These are phyloP conservation scores for Saccharata proteae DNA, from an alignment of 2,329 filamentous ascomycete genomes.

Conservation along the genomic window DNA sequence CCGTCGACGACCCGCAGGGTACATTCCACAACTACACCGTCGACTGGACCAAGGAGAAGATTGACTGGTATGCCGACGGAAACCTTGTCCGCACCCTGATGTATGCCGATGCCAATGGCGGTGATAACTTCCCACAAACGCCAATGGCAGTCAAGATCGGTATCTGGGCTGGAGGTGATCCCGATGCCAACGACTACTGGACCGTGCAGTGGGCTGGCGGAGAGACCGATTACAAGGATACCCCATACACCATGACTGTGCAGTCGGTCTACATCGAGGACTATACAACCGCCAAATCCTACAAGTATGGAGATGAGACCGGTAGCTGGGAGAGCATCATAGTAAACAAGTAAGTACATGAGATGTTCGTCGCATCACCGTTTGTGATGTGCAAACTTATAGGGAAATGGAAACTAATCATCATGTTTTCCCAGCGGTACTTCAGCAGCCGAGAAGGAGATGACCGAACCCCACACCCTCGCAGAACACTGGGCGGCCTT, in stretches of 20 bases:
- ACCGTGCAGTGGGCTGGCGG: constrained; percentile 50
- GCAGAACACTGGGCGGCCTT: constrained; percentile 23
- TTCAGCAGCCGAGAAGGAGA: constrained; percentile 23
- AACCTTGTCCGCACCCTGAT: constrained; percentile 48
- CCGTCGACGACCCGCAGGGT: constrained; percentile 20
- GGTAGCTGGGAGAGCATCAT: constrained; percentile 49
- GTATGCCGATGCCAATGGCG: constrained; percentile 45
- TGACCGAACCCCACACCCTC: constrained; percentile 23
- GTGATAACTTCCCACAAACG: constrained; percentile 56
- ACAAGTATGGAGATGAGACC: constrained; percentile 49
- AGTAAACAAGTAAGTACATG: constrained; percentile 26
- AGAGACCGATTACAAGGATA: constrained; percentile 51
- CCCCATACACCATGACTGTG: constrained; percentile 64
- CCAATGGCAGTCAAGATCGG: constrained; percentile 57
- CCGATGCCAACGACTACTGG: constrained; percentile 25
- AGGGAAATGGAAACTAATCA: constrained; percentile 3
- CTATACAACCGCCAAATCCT: constrained; percentile 46
- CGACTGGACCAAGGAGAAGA: constrained; percentile 53
- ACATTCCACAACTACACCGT: constrained; percentile 35
- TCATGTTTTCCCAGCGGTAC: constrained; percentile 16
- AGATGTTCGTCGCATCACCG: no score
- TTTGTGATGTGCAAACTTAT: no score
- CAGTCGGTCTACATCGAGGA: constrained; percentile 46
- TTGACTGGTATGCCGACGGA: constrained; percentile 56
- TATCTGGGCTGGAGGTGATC: constrained; percentile 51